Base-by-base conservation (phyloP, 768 basidiomycete species). In the Leccinum subgranulosum region DNA sequence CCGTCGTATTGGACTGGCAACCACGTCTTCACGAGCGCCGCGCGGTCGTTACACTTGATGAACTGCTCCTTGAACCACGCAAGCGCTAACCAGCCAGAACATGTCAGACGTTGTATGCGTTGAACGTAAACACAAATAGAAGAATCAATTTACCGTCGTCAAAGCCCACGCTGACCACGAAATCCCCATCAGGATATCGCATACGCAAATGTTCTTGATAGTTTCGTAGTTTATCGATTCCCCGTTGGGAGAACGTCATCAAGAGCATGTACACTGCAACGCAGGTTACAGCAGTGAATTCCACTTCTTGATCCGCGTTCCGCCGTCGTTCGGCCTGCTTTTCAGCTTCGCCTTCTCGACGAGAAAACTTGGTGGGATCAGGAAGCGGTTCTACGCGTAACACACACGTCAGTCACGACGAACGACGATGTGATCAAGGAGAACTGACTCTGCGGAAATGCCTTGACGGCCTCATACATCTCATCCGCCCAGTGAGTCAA, bases 31-130 rank as follows among this genome's bases (percentile, higher is more conserved):
- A 93, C 88, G 17, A 90, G 72, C 49, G 92, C 87, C 17, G 92
- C 92, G 41, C 95, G 90, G 57, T 96, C 94, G 66, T 92, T 91
- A 67, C 93, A 96, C 69, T 95, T 94, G 66, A 94, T 85, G 71
- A 97, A 99, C 61, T 94, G 88, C 12, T 88, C 86, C 67, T 90
- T 91, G 76, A 97, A 94, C 95, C 94, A 99, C 53, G 84, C 74
- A 36, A 92, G 75, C 6, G 91, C 91, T 92, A 49, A 27, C 33
- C 3, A 55, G 19, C 7, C 1, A 3, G n/a, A 41, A 41, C 10
- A 41, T n/a, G 39, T 60, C 31, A 49, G 57, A 54, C n/a, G 31
- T 56, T 60, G 14, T 66, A 57, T 51, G 54, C 51, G 50, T 49
- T 29, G 36, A 17, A n/a, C 25, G 8, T 47, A 31, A 23, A 4